A percentile compares a stretch with the other conserved stretches of the same genome.
phyloP scores from a whole-genome alignment of 805 yeast genomes.

The Lipomyces lipofer region DNA sequence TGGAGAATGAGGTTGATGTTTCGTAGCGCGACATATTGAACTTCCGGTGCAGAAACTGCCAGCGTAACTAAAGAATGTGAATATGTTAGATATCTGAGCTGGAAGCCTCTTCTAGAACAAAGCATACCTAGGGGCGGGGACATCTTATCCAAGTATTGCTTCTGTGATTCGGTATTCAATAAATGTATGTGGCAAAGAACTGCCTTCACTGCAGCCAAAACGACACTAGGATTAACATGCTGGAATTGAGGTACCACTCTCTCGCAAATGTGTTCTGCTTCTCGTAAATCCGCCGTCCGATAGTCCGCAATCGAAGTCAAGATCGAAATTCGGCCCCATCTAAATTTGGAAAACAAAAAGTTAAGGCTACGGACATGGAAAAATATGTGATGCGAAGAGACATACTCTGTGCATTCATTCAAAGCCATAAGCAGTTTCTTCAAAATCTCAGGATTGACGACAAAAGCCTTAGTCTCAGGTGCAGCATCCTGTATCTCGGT shows the following conservation, averaged over 20 bases:
- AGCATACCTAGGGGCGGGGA: constrained; percentile 33
- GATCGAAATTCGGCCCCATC: constrained; percentile 93
- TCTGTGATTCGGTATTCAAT: constrained; percentile 37
- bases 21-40: constrained; percentile 89
- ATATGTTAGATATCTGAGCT: not conserved
- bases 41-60: constrained; percentile 86
- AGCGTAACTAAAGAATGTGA: constrained; percentile 66
- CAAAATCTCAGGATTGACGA: constrained; percentile 44
- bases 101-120: not conserved
- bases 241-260: constrained; percentile 92
- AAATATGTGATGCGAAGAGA: not conserved
- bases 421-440: constrained; percentile 73
- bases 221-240: constrained; percentile 96
- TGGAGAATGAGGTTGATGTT: constrained; percentile 88
- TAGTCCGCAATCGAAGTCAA: constrained; percentile 78
- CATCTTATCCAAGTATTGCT: constrained; percentile 35
- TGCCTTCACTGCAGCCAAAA: constrained; percentile 78
- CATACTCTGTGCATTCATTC: constrained; percentile 90
- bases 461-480: constrained; percentile 51
- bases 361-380: not conserved
- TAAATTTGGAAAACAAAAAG: not conserved
- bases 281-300: constrained; percentile 54
- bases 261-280: constrained; percentile 83
- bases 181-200: constrained; percentile 66
- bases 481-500: constrained; percentile 77